Evolutionary conservation across 2,329 filamentous ascomycete genomes (phyloP), one percentile per base, ranked within the genome.

Genomic region (Rosellinia necatrix): DNA sequence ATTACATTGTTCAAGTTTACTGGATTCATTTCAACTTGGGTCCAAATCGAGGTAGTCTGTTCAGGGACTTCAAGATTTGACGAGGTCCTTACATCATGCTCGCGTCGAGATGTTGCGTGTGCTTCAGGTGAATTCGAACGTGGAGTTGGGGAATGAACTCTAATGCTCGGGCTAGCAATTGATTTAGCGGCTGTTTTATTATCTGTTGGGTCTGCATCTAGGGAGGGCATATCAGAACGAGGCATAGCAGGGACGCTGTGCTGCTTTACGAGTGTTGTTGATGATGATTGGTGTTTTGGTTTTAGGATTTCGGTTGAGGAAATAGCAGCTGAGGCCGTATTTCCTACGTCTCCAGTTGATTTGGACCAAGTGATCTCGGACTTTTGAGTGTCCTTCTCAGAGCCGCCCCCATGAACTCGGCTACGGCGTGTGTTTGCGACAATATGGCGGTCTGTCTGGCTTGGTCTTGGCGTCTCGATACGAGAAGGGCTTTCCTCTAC

Each of bases 401-500:
- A 30, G 25, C 24, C 38, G 27, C 13, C 29, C 1, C 15, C 22
- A 25, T 30, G 42, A 52, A 35, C 37, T 40, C 22, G 34, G 24
- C 19, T 12, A 9, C 22, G 9, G 24, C 19, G 29, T 37, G 13
- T 32, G 19, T 42, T 29, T 17, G 35, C 15, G 4, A 47, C 22
- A 7, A 41, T 24, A 12, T 34, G 13, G 15, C 27, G 7, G 12
- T n/a, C 2, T 22, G 22, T 15, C 15, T 42, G 34, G 3, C 8
- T 22, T 1, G 9, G 13, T 10, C 42, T 49, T 10, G 24, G 13
- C 9, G 21, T 6, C 13, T 27, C 25, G 2, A 41, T 35, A 27
- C 32, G 38, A 35, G 53, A 54, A 8, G 65, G 54, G 37, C 56
- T 65, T 56, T 72, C 70, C 47, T 72, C 70, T 8, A 63, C 64